Conservation (phyloP, 2,329 filamentous ascomycete genomes). For the Didymosphaeria variabile region DNA sequence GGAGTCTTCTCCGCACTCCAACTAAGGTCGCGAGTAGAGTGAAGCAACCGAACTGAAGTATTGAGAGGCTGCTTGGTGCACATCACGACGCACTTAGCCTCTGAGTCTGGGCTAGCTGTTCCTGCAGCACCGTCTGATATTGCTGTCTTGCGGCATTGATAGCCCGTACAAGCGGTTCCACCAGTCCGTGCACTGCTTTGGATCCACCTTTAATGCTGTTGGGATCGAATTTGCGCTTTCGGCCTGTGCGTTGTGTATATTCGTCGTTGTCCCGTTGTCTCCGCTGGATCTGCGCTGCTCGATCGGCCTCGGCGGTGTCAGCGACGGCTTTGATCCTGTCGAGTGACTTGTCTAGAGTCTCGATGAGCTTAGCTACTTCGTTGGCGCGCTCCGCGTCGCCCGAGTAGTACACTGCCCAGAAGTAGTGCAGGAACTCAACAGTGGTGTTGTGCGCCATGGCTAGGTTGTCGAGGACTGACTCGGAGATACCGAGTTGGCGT, state of each 20-base stretch:
- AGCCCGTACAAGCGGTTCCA: conserved; percentile 76
- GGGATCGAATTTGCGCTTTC: conserved; percentile 74
- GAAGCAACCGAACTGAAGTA: neutral
- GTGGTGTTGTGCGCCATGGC: conserved; percentile 88
- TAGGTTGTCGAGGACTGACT: conserved; percentile 67
- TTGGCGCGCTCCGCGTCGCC: conserved; percentile 81
- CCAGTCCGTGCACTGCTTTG: conserved; percentile 77
- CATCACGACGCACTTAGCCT: neutral
- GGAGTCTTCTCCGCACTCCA: neutral
- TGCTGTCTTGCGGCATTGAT: conserved; percentile 74
- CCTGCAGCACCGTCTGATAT: conserved; percentile 74
- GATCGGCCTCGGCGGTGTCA: conserved; percentile 78
- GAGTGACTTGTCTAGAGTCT: conserved; percentile 80
- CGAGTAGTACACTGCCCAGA: conserved; percentile 92
- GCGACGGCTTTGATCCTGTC: conserved; percentile 83
- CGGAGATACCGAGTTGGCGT: conserved; percentile 46
- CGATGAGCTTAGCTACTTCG: conserved; percentile 82
- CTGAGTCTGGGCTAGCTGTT: conserved; percentile 56
- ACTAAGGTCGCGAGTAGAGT: neutral
- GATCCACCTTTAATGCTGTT: conserved; percentile 77
- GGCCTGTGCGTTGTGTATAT: conserved; percentile 75
- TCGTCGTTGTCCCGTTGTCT: conserved; percentile 76
- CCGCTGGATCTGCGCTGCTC: conserved; percentile 71
- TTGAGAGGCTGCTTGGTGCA: neutral
- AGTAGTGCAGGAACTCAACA: conserved; percentile 95